Conservation (phyloP, 192 early-diverging fungal species). For the Umbelopsis sp. region DNA sequence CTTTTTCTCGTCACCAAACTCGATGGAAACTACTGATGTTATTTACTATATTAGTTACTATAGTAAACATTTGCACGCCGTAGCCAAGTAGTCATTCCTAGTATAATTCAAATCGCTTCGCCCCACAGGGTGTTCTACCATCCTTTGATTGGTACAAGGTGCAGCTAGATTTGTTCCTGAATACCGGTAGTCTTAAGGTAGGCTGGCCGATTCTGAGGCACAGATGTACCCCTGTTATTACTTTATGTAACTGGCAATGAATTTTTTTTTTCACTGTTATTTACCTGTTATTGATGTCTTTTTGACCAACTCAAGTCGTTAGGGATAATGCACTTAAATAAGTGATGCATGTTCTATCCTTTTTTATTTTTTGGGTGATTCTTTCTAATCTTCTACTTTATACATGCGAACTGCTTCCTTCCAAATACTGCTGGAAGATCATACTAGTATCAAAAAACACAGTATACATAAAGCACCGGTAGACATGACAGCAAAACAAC, state of each 20-base stretch:
- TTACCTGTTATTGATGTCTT: constrained; percentile 6
- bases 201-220: not conserved
- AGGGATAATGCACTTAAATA: constrained; percentile 2
- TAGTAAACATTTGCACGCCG: no score
- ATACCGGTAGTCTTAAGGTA: not conserved
- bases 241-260: constrained; percentile 3
- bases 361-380: not conserved
- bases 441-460: not conserved
- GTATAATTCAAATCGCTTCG: not conserved
- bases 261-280: not conserved
- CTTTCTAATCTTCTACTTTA: constrained; percentile 5
- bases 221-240: constrained; percentile 15
- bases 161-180: constrained; percentile 8
- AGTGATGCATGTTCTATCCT: not conserved
- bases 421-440: not conserved
- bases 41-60: no score
- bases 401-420: constrained; percentile 2
- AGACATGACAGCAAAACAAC: not conserved
- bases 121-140: not conserved
- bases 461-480: not conserved
- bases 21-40: no score
- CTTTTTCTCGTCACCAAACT: no score
- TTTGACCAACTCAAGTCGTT: not conserved
- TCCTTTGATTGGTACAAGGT: constrained; percentile 14
- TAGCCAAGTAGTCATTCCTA: not conserved